These are phyloP conservation scores for Chimonanthus praecox DNA, from an alignment of 164 flowering plant species.

Conservation along the genomic window DNA sequence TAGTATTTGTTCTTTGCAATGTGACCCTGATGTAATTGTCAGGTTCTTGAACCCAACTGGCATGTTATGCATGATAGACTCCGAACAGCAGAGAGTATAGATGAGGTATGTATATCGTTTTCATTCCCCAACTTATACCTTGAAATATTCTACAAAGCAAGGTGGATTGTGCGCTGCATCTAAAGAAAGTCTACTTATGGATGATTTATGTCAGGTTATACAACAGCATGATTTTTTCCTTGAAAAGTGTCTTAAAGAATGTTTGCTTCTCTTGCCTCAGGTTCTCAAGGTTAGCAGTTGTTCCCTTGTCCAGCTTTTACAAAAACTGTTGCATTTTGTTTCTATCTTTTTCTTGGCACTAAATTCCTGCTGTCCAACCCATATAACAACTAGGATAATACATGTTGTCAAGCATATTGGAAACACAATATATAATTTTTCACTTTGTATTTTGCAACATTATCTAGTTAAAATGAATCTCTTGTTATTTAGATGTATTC, in stretches of 20 bases:
- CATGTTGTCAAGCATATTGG: too few relatives aligned
- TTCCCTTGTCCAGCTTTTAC: not conserved
- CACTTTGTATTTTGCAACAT: too few relatives aligned
- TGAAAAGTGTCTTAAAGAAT: conserved; percentile 86
- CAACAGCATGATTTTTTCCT: conserved; percentile 89
- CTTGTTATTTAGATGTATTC: too few relatives aligned
- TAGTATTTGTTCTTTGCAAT: not conserved
- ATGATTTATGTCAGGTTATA: conserved; percentile 57
- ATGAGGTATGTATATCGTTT: conserved; percentile 54
- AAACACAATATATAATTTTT: too few relatives aligned
- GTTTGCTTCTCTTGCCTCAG: conserved; percentile 86
- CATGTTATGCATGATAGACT: conserved; percentile 78
- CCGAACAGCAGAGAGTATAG: conserved; percentile 86
- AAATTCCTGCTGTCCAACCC: too few relatives aligned
- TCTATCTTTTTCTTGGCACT: not conserved
- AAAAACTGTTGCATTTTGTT: not conserved
- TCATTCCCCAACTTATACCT: not conserved
- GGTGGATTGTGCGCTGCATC: not conserved
- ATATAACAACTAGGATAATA: too few relatives aligned
- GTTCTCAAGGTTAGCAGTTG: conserved; percentile 66
- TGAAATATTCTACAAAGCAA: not conserved
- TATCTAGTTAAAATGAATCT: too few relatives aligned
- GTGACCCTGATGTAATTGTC: conserved; percentile 11
- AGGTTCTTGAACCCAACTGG: conserved; percentile 99
- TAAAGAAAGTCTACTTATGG: not conserved